Percentiles rank a stretch among this genome's conserved stretches.
Conservation (phyloP, 2,329 filamentous ascomycete genomes). For the Coniochaeta ligniaria region DNA sequence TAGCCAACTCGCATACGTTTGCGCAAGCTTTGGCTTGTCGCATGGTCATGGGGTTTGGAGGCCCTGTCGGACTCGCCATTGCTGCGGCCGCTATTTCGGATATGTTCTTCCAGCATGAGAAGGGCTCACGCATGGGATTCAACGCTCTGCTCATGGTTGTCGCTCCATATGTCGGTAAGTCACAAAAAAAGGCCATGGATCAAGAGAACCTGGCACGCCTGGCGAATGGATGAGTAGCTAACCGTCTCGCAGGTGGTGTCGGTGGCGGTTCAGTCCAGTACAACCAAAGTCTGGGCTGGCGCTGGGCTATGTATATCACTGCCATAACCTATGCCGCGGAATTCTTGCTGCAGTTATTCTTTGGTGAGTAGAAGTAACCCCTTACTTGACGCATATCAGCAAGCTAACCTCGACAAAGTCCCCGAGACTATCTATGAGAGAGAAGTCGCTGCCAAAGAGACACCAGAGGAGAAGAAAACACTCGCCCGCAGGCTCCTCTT, state of each 20-base stretch:
- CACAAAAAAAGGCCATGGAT: background rate
- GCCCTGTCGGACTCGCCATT: slow-evolving; percentile 8
- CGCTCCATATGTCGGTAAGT: slow-evolving; percentile 6
- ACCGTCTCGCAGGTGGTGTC: slow-evolving; percentile 8
- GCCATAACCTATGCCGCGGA: slow-evolving; percentile 5
- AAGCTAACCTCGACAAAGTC: slow-evolving; percentile 1
- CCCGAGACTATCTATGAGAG: slow-evolving; percentile 11
- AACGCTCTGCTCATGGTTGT: slow-evolving; percentile 9
- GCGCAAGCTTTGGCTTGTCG: slow-evolving; percentile 6
- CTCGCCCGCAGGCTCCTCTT: slow-evolving; percentile 6
- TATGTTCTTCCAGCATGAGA: slow-evolving; percentile 12
- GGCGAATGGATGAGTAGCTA: no score
- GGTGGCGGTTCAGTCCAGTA: slow-evolving; percentile 9
- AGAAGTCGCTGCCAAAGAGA: background rate
- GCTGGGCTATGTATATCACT: slow-evolving; percentile 11
- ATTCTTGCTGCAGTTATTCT: slow-evolving; percentile 4
- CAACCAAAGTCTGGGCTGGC: slow-evolving; percentile 8
- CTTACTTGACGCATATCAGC: background rate
- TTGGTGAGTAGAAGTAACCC: slow-evolving; percentile 2
- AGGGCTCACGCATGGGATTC: slow-evolving; percentile 9
- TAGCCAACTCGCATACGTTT: slow-evolving; percentile 7
- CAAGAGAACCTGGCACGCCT: no score
- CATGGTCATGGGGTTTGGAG: slow-evolving; percentile 11
- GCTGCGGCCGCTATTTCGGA: slow-evolving; percentile 10
- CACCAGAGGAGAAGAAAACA: slow-evolving; percentile 1